A percentile compares a stretch with the other conserved stretches of the same genome.
phyloP scores from a whole-genome alignment of 2,329 filamentous ascomycete species.

The Penicillium italicum region DNA sequence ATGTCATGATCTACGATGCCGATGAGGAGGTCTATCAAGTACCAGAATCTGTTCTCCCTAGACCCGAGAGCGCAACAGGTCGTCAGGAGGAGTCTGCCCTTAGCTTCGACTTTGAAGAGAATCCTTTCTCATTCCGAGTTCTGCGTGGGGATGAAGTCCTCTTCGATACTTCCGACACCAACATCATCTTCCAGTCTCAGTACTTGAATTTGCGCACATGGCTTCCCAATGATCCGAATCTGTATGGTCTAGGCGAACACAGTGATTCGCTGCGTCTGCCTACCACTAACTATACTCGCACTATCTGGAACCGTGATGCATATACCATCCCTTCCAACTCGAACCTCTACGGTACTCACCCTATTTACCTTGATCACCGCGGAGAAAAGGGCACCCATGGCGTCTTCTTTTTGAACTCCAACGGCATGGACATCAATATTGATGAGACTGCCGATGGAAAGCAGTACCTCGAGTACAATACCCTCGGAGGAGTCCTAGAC shows the following conservation, averaged over 20 bases:
- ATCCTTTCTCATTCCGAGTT: constrained; percentile 67
- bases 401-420: constrained; percentile 68
- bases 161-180: constrained; percentile 66
- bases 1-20: constrained; percentile 70
- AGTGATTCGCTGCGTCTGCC: constrained; percentile 67
- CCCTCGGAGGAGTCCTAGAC: constrained; percentile 71
- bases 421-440: constrained; percentile 75
- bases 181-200: constrained; percentile 72
- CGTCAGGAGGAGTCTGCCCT: constrained; percentile 45
- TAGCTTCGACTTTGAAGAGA: constrained; percentile 50
- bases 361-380: constrained; percentile 72
- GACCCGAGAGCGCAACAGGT: constrained; percentile 48
- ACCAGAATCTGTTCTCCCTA: constrained; percentile 64
- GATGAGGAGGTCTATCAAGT: constrained; percentile 71
- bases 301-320: constrained; percentile 66
- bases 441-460: constrained; percentile 56
- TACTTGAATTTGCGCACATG: constrained; percentile 70
- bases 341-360: constrained; percentile 71
- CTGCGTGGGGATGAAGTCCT: constrained; percentile 43
- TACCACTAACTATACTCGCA: constrained; percentile 66
- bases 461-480: constrained; percentile 76
- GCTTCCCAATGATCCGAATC: constrained; percentile 63
- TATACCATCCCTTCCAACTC: constrained; percentile 57
- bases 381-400: constrained; percentile 55
- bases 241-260: constrained; percentile 79